Conservation (phyloP, 768 basidiomycete species). For the Glaciozyma antarctica region DNA sequence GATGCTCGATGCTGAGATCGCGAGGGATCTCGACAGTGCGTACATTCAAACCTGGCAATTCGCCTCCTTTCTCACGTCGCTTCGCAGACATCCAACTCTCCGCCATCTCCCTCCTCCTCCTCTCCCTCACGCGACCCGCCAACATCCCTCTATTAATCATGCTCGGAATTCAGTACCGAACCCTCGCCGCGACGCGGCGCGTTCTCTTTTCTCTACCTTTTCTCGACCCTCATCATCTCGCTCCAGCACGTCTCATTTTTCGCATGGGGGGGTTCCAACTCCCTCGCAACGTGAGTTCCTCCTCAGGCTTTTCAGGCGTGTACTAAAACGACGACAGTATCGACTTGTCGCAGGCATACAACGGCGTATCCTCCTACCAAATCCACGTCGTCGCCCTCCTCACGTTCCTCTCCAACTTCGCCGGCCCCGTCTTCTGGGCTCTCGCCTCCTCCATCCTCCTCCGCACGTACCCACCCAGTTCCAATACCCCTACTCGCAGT, state of each 20-base stretch:
- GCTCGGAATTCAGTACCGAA: slow-evolving; percentile 3
- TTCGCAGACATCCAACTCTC: slow-evolving; percentile 1
- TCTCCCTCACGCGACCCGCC: slow-evolving; percentile 1
- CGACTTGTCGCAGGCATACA: slow-evolving; percentile 27
- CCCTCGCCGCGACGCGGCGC: not conserved
- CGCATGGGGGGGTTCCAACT: slow-evolving; percentile 18
- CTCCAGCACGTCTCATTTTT: slow-evolving; percentile 17
- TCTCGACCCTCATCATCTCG: slow-evolving; percentile 2
- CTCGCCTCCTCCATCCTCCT: slow-evolving; percentile 7
- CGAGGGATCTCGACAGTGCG: no score
- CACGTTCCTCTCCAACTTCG: slow-evolving; percentile 28
- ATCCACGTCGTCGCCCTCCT: slow-evolving; percentile 20
- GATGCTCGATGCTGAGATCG: no score
- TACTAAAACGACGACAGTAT: slow-evolving; percentile 1
- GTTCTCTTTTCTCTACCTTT: not conserved
- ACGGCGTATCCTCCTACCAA: slow-evolving; percentile 13
- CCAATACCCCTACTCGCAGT: not conserved
- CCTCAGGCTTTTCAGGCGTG: not conserved
- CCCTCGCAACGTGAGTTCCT: slow-evolving; percentile 22
- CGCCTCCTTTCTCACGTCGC: no score
- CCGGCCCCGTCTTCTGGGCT: slow-evolving; percentile 18
- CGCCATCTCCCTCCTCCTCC: slow-evolving; percentile 4
- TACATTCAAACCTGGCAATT: not conserved
- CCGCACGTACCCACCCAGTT: not conserved
- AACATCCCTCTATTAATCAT: slow-evolving; percentile 14